These are phyloP conservation scores for Gamsiella multidivaricata DNA, from an alignment of 192 early-diverging fungal species.

Conservation along the genomic window DNA sequence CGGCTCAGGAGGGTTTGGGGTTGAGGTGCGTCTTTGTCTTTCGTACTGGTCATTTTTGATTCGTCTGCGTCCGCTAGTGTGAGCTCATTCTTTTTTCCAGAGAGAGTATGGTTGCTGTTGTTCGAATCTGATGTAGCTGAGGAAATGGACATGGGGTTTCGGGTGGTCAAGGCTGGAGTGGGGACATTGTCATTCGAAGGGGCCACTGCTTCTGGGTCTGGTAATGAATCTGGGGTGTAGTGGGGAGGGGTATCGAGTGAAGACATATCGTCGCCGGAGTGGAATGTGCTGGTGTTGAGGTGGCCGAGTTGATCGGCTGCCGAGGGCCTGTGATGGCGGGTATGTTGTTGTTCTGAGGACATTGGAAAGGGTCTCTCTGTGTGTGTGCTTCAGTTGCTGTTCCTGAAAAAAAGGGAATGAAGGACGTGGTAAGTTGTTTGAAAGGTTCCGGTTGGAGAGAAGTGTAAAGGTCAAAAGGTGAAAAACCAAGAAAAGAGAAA, in stretches of 20 bases:
- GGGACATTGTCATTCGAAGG: neutral
- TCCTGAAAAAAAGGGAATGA: too few relatives aligned
- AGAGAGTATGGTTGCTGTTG: neutral
- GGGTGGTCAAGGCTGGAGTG: neutral
- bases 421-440: too few relatives aligned
- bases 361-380: too few relatives aligned
- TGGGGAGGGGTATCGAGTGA: neutral
- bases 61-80: neutral
- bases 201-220: neutral
- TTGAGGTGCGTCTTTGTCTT: constrained; percentile 2
- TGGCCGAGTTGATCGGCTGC: neutral
- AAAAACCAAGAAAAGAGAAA: too few relatives aligned
- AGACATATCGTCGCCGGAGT: neutral
- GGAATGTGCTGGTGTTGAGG: neutral
- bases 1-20: constrained; percentile 3
- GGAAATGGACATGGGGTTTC: constrained; percentile 12
- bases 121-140: neutral
- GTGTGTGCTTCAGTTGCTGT: too few relatives aligned
- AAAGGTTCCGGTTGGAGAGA: too few relatives aligned
- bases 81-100: constrained; percentile 5
- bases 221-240: constrained; percentile 1
- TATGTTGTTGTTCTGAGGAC: too few relatives aligned
- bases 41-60: neutral
- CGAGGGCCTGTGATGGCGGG: too few relatives aligned
- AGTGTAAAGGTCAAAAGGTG: too few relatives aligned